Base-by-base conservation (phyloP, 2,329 filamentous ascomycete species). In the Aureobasidium sp. region DNA sequence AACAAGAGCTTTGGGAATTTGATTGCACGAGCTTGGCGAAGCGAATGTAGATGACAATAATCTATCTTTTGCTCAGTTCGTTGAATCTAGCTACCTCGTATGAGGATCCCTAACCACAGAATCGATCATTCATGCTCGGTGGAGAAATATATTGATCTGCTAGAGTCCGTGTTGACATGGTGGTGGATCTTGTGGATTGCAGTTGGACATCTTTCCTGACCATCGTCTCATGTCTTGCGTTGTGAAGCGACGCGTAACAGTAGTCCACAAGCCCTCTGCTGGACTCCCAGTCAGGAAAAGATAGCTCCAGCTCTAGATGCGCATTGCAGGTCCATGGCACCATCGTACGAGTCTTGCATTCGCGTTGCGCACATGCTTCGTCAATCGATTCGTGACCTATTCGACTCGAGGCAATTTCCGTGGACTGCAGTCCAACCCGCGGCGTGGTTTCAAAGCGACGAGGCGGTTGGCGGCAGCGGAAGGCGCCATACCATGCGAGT, bases 291-390 rank as follows among this genome's bases (percentile, higher is more conserved):
- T 51, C 37, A 42, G 37, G 36, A 14, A 54, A 54, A 42, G 37
- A 54, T 54, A 30, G 25, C 36, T 53, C 16, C 8, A 32, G 25
- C 3, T 51, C 49, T 51, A 51, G 49, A 51, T 51, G 49, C 49
- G 34, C 27, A 5, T 29, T 10, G 21, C 9, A 51, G 34, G 13
- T 57, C 21, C 53, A n/a, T 11, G 45, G n/a, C 27, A 44, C 10
- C 11, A 45, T 57, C 53, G 53, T 57, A 57, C 53, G 53, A 57
- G 53, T 55, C 16, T 36, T 45, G 53, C 53, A 57, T 57, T 16
- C 14, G 13, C 34, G 32, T 25, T 54, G 30, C 53, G 53, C 53
- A 44, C 41, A 50, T 36, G 39, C 53, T 25, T 45, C 6, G 39
- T 57, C 53, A 45, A 57, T 13, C n/a, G 21, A 44, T 14, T 45